Evolutionary conservation across 106 monocot species (phyloP).

Genomic region (Dactylorhiza incarnata): DNA sequence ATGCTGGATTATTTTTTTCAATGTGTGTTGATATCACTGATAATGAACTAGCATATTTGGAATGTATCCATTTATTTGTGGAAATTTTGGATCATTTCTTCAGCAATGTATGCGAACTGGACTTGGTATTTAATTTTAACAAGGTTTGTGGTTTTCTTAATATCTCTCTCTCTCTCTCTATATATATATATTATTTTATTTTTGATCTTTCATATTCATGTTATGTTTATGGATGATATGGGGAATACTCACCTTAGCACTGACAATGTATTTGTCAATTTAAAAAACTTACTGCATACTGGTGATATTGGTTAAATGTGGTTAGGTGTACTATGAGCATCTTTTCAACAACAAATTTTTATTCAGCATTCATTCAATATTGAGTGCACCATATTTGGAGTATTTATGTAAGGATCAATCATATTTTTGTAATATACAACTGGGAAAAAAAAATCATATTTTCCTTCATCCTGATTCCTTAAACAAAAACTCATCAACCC

Average conservation of each 20-base stretch:
- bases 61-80: constrained; percentile 97
- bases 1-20: constrained; percentile 96
- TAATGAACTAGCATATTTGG: constrained; percentile 95
- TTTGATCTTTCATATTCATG: not conserved
- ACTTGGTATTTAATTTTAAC: constrained; percentile 96
- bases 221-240: not conserved
- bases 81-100: constrained; percentile 99
- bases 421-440: not conserved
- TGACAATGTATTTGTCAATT: not conserved
- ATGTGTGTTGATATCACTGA: constrained; percentile 98
- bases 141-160: constrained; percentile 47
- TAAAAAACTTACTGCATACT: not conserved
- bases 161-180: not conserved
- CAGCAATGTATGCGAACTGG: constrained; percentile 98
- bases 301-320: not conserved
- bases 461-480: not conserved
- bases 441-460: too few relatives aligned
- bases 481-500: not conserved
- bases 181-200: too few relatives aligned
- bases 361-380: not conserved
- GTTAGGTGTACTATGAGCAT: not conserved
- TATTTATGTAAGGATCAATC: not conserved
- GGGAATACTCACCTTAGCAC: not conserved
- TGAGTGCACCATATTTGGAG: not conserved
- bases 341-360: not conserved